phyloP scores from a whole-genome alignment of 2,329 filamentous ascomycete genomes.

The Fusarium pseudograminearum region DNA sequence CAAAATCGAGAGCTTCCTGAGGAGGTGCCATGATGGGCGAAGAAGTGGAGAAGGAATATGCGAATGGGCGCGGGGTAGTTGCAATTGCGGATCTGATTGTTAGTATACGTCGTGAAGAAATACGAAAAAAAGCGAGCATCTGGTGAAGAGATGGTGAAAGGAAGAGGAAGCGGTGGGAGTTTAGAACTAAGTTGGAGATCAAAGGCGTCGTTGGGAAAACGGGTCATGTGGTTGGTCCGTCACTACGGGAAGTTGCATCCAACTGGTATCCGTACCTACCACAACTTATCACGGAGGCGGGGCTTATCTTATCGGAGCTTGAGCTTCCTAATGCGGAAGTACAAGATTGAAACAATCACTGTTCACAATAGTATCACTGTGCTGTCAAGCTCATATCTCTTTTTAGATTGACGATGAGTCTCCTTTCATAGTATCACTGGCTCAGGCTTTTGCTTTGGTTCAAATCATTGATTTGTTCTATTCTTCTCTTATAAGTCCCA shows the following conservation, averaged over 20 bases:
- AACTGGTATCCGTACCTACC: conserved; percentile 26
- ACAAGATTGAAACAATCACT: neutral
- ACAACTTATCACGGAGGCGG: conserved; percentile 3
- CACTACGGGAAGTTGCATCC: conserved; percentile 18
- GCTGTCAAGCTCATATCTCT: too few species aligned
- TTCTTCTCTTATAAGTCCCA: conserved; percentile 2
- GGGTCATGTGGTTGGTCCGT: conserved; percentile 41
- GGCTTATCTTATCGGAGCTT: conserved; percentile 40
- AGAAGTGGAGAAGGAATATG: conserved; percentile 48
- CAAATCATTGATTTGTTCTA: neutral
- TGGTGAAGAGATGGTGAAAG: conserved; percentile 20
- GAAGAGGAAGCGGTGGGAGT: conserved; percentile 26
- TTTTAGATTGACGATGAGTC: too few species aligned
- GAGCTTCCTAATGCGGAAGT: conserved; percentile 15
- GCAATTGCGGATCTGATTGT: conserved; percentile 25
- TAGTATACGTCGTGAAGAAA: conserved; percentile 29
- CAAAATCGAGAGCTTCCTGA: conserved; percentile 79
- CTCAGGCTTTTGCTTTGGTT: too few species aligned
- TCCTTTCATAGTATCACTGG: too few species aligned
- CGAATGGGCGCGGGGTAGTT: conserved; percentile 11
- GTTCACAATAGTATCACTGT: neutral
- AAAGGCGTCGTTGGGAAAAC: conserved; percentile 17
- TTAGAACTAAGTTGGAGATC: conserved; percentile 17
- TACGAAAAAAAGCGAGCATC: conserved; percentile 40
- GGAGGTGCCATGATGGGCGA: conserved; percentile 63